phyloP scores from a whole-genome alignment of 352 stramenopile species.

The Aphanomyces invadans region DNA sequence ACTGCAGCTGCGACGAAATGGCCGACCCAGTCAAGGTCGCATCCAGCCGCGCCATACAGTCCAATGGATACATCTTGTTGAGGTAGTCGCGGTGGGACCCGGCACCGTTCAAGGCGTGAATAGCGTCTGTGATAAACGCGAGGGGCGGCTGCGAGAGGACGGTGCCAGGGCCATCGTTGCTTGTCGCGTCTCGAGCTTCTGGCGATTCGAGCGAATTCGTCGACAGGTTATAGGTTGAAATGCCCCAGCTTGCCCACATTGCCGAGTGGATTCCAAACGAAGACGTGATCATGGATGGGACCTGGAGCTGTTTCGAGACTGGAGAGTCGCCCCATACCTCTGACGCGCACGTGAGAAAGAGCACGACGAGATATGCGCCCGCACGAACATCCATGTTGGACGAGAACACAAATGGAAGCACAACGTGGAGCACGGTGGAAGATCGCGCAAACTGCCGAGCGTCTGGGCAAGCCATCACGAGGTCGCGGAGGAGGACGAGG shows the following conservation, averaged over 20 bases:
- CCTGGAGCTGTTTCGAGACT: neutral
- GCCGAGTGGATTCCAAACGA: neutral
- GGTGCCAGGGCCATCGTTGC: too few species aligned
- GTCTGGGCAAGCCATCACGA: neutral
- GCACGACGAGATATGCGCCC: neutral
- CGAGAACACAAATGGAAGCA: constrained; percentile 3
- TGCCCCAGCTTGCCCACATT: neutral
- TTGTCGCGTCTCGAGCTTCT: too few species aligned
- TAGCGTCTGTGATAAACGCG: neutral
- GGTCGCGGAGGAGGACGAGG: neutral
- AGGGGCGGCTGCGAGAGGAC: neutral
- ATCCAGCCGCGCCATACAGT: neutral
- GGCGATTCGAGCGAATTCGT: too few species aligned
- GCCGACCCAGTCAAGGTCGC: neutral
- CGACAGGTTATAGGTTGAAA: too few species aligned
- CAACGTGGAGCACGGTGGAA: neutral
- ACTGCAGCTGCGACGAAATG: neutral
- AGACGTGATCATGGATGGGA: neutral
- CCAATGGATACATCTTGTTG: neutral
- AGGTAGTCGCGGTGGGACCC: neutral
- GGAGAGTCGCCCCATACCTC: neutral
- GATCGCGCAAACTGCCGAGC: neutral
- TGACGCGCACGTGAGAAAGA: neutral
- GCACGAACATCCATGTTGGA: neutral
- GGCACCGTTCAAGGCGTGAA: neutral